Evolutionary conservation across 2,329 filamentous ascomycete genomes (phyloP).

Genomic region (Pyrenophora tritici-repentis): DNA sequence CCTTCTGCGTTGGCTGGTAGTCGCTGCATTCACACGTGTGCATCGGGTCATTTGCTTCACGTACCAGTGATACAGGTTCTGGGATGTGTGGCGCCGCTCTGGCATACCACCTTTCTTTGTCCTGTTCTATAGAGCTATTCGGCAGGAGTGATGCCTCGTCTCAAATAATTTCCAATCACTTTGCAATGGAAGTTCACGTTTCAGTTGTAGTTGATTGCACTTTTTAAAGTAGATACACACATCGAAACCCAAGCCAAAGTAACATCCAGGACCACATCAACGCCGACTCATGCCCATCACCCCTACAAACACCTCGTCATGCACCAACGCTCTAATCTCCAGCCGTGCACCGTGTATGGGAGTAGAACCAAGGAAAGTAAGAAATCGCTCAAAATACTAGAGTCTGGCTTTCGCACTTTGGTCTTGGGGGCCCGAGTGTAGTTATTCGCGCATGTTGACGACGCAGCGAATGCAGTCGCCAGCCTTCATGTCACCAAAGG

Average conservation of each 20-base stretch:
- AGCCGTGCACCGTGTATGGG: not conserved
- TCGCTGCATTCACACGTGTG: no score
- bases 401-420: constrained; percentile 6
- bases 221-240: constrained; percentile 1
- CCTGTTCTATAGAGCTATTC: no score
- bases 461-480: constrained; percentile 98
- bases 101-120: no score
- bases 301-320: constrained; percentile 11
- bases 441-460: constrained; percentile 64
- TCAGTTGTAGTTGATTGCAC: not conserved
- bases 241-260: not conserved
- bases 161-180: no score
- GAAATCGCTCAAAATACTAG: constrained; percentile 6
- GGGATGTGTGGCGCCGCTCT: no score
- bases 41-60: no score
- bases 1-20: no score
- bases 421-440: constrained; percentile 13
- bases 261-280: constrained; percentile 10
- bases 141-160: no score
- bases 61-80: no score
- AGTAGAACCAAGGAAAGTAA: not conserved
- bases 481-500: constrained; percentile 91
- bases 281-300: constrained; percentile 15
- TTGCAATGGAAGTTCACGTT: no score
- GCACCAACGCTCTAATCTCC: constrained; percentile 7